Base-by-base conservation (phyloP, 768 basidiomycete genomes). In the Russula sp. region DNA sequence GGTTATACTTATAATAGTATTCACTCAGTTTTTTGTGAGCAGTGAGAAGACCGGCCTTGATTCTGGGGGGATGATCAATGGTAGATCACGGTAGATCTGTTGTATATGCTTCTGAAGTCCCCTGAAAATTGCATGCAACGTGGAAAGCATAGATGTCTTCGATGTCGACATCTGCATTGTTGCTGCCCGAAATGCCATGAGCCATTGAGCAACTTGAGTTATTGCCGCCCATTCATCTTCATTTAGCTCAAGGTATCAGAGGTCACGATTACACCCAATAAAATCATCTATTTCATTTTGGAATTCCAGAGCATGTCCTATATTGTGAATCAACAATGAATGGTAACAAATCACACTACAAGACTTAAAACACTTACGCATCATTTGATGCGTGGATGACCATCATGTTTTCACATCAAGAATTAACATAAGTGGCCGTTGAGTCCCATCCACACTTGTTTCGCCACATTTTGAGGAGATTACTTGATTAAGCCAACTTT, bases 331-430 rank as follows among this genome's bases (percentile, higher is more conserved):
- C 2, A 10, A 10, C 32, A 32, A 2, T 32, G 32, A 32, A 32
- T 32, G 32, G 9, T 1, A 32, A 32, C 2, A 2, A 32, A 1
- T 10, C n/a, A 9, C 2, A 9, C 8, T 32, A 32, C 32, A 32
- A 32, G 34, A 8, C 34, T 11, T 8, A 34, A 3, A 5, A 34
- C n/a, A 32, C 51, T 32, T 20, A 53, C 9, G 30, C 51, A 53
- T 53, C 51, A 53, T 53, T 34, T 53, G 51, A 22, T 53, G 51
- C 10, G 30, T 53, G 6, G 51, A 53, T 11, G 51, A 53, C 51
- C 51, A 53, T 20, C 20, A 20, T 4, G 20, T 53, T 9, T 18
- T 34, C 8, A 32, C 51, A 53, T 49, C 48, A 5, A 49, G 48
- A 49, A 49, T 49, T 3, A 24, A 24, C 48, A 49, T 49, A 10